Base-by-base conservation (phyloP, 805 yeast genomes). In the Zygosaccharomyces bailii region DNA sequence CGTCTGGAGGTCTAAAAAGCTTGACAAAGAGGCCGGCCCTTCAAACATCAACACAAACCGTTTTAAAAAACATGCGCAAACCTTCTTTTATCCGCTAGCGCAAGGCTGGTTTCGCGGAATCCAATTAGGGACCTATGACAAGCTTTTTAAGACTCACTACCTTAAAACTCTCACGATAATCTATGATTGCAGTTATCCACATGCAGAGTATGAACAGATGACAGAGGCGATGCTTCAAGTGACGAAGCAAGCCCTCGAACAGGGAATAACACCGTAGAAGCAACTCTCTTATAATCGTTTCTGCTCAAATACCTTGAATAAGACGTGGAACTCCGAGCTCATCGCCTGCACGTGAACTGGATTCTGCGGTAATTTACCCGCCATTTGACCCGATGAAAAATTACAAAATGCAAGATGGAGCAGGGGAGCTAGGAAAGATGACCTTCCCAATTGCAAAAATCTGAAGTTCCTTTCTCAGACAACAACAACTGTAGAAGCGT, bases 101-200 rank as follows among this genome's bases (percentile, higher is more conserved):
- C 72, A 72, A 43, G 74, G 74, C 1, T 78, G 82, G 82, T 56
- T 74, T 34, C 75, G 73, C 43, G 75, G 78, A 7, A 72, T 78
- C n/a, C 69, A 76, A 43, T 60, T 79, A 30, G 84, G 84, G 0
- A 70, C 73, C 23, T 77, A 73, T 48, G 75, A 79, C 13, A 70
- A 74, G 4, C 50, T 78, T 16, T 74, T 80, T 45, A 62, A 72
- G 31, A 71, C 72, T 2, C 84, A 80, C 50, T 80, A 71, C 51
- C 43, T 79, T 2, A 63, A 70, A 20, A 77, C 82, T 0, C 53
- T 79, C 42, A 59, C 71, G 1, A 57, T 79, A 10, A 50, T 79
- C 3, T 50, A 78, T 17, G 73, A 71, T 32, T 69, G 78, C 18
- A 74, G 82, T 0, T 69, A 71, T 46, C 82, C 82, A 0, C 63